phyloP scores from a whole-genome alignment of 306 rosid genomes.

The Cajanus cajan region DNA sequence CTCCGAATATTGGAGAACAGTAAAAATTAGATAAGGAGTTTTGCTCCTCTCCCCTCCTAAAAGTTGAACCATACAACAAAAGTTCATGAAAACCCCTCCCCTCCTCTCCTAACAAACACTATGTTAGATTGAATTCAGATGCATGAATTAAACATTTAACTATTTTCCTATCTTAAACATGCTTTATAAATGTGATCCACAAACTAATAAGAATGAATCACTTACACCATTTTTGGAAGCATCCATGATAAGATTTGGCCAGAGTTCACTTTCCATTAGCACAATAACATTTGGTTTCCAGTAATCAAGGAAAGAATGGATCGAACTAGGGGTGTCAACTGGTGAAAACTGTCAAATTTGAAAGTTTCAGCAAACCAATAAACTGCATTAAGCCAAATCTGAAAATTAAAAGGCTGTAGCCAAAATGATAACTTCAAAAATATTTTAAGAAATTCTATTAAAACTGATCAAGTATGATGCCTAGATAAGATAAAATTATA shows the following conservation, averaged over 20 bases:
- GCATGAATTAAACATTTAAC: neutral
- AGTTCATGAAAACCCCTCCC: no score
- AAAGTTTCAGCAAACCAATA: slow-evolving; percentile 33
- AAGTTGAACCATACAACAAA: no score
- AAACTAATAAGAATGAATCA: slow-evolving; percentile 20
- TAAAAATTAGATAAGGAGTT: no score
- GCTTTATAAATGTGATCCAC: neutral
- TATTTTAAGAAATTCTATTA: neutral
- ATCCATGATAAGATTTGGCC: slow-evolving; percentile 92
- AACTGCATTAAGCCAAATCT: slow-evolving; percentile 22
- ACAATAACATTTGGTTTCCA: slow-evolving; percentile 84
- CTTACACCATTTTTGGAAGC: slow-evolving; percentile 83
- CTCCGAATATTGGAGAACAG: no score
- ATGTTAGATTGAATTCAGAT: neutral
- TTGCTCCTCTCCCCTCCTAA: no score
- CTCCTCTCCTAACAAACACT: no score
- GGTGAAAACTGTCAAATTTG: slow-evolving; percentile 70
- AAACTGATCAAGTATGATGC: neutral
- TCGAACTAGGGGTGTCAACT: slow-evolving; percentile 64
- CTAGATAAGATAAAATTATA: no score
- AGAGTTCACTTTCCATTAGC: slow-evolving; percentile 83
- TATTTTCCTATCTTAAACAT: neutral
- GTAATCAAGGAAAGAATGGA: slow-evolving; percentile 63
- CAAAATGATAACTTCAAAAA: neutral
- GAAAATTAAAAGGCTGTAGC: slow-evolving; percentile 10